Conservation (phyloP, 495 filamentous ascomycete species). For the Delitschia confertaspora region DNA sequence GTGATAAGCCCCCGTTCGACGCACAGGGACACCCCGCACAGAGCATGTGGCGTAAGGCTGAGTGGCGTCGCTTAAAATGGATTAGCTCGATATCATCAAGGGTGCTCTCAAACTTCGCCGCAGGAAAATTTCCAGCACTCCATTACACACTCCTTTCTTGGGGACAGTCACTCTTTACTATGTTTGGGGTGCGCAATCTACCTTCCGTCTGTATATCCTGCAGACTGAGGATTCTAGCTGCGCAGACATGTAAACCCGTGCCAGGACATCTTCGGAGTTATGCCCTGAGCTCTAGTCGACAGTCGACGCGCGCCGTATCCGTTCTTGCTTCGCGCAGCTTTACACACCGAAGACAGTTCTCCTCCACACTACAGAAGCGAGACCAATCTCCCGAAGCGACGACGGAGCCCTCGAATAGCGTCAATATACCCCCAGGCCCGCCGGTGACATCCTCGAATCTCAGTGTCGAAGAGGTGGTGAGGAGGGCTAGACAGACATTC, state of each 20-base stretch:
- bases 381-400: not conserved
- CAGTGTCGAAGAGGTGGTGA: constrained; percentile 33
- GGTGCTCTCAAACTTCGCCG: no score
- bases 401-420: not conserved
- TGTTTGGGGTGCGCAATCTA: constrained; percentile 14
- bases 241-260: constrained; percentile 7
- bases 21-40: no score
- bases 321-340: no score
- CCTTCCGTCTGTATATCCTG: constrained; percentile 21
- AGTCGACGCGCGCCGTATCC: no score
- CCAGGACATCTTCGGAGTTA: no score
- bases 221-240: constrained; percentile 17
- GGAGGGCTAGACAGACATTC: constrained; percentile 60
- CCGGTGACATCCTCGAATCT: not conserved
- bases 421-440: not conserved
- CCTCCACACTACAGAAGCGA: not conserved
- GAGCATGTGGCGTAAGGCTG: no score
- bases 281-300: no score
- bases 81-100: constrained; percentile 1
- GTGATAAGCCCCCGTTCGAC: no score
- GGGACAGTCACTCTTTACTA: constrained; percentile 5
- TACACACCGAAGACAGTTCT: not conserved
- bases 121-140: constrained; percentile 14
- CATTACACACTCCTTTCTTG: not conserved
- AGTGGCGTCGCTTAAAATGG: not conserved